Evolutionary conservation across 495 filamentous ascomycete genomes (phyloP).

Genomic region (Talaromyces ruber): DNA sequence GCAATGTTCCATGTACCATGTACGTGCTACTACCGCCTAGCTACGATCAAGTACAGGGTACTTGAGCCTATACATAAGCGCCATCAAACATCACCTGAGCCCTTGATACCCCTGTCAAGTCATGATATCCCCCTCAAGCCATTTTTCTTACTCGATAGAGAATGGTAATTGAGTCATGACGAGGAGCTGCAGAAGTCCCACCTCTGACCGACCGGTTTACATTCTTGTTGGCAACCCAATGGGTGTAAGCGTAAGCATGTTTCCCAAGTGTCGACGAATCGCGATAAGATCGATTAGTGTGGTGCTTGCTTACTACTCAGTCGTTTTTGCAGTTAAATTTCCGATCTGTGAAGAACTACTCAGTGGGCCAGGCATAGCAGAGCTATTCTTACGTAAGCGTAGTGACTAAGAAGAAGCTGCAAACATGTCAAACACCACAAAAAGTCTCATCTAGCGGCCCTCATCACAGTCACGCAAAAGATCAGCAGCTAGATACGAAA

Average conservation of each 20-base stretch:
- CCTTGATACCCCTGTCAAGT: not conserved
- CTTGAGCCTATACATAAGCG: not conserved
- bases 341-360: not conserved
- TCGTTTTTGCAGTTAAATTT: not conserved
- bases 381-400: not conserved
- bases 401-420: not conserved
- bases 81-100: not conserved
- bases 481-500: not conserved
- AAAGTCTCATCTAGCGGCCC: not conserved
- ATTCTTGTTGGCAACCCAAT: not conserved
- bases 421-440: conserved; percentile 6
- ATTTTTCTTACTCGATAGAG: not conserved
- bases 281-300: not conserved
- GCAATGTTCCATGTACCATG: not conserved
- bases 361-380: not conserved
- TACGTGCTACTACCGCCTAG: not conserved
- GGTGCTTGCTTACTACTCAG: not conserved
- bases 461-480: not conserved
- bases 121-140: not conserved
- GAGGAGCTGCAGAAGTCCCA: not conserved
- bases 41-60: not conserved
- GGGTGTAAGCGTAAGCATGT: not conserved
- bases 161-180: not conserved
- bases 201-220: not conserved
- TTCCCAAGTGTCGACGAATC: not conserved